Conservation (phyloP, 2,329 filamentous ascomycete genomes). For the Cercospora beticola region DNA sequence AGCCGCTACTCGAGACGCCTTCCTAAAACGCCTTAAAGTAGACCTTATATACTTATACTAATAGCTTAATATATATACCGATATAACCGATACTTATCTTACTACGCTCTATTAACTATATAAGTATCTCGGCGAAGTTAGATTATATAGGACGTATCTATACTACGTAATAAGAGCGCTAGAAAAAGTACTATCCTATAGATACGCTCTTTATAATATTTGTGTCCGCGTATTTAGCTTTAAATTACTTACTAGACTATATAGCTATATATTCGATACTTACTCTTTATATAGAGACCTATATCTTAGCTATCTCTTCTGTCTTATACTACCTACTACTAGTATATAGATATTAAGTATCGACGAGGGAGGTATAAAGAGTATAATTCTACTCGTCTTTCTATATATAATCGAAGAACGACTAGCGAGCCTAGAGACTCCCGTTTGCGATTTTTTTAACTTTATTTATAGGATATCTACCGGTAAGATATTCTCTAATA, state of each 20-base stretch:
- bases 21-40: neutral
- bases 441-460: slow-evolving; percentile 32
- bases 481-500: slow-evolving; percentile 24
- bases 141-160: slow-evolving; percentile 34
- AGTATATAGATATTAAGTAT: slow-evolving; percentile 39
- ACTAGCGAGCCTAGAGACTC: slow-evolving; percentile 21
- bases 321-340: slow-evolving; percentile 38
- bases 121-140: slow-evolving; percentile 15
- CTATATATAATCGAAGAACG: slow-evolving; percentile 24
- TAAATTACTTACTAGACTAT: slow-evolving; percentile 24
- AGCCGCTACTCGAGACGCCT: neutral
- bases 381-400: slow-evolving; percentile 31
- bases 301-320: slow-evolving; percentile 21
- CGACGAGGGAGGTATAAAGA: slow-evolving; percentile 39
- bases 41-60: neutral
- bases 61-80: neutral
- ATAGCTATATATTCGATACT: neutral
- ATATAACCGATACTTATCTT: neutral
- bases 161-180: slow-evolving; percentile 34
- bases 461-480: slow-evolving; percentile 34
- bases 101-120: neutral
- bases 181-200: slow-evolving; percentile 37
- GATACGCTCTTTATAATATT: slow-evolving; percentile 39
- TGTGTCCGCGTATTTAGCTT: slow-evolving; percentile 31
- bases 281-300: slow-evolving; percentile 34